Conservation (phyloP, 805 yeast genomes). For the Lipomyces kockii region DNA sequence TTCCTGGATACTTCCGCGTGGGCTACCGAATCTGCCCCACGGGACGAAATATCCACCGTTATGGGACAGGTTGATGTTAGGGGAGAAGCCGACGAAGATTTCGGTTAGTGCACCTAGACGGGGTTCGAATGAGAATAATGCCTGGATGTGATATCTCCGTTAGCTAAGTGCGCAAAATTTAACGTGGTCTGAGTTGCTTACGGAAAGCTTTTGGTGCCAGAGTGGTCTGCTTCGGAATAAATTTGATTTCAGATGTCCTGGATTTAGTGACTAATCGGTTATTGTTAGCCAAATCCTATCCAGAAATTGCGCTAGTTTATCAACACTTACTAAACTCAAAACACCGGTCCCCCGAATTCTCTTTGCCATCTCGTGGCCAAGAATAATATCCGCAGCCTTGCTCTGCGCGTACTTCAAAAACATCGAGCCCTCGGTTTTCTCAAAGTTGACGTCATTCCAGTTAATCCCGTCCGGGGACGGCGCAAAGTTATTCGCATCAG, state of each 20-base stretch:
- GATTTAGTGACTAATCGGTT: constrained; percentile 26
- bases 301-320: background rate
- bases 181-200: background rate
- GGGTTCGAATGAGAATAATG: constrained; percentile 34
- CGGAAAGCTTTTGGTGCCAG: constrained; percentile 24
- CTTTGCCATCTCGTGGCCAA: constrained; percentile 23
- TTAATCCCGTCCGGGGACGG: constrained; percentile 47
- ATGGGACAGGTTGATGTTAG: constrained; percentile 45
- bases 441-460: constrained; percentile 45
- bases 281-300: background rate
- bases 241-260: constrained; percentile 32
- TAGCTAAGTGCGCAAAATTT: background rate
- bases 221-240: constrained; percentile 26
- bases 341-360: constrained; percentile 23
- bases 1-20: constrained; percentile 23
- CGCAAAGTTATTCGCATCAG: constrained; percentile 46
- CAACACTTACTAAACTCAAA: constrained; percentile 27
- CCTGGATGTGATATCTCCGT: background rate
- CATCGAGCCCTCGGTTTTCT: constrained; percentile 29
- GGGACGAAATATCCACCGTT: constrained; percentile 50
- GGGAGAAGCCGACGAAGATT: constrained; percentile 51
- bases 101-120: constrained; percentile 53
- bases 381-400: constrained; percentile 47
- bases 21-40: constrained; percentile 50
- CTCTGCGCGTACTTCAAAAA: constrained; percentile 49